Evolutionary conservation across 768 basidiomycete genomes (phyloP), one percentile per base, ranked within the genome.

Genomic region (Chalciporus sphaerocephalus): DNA sequence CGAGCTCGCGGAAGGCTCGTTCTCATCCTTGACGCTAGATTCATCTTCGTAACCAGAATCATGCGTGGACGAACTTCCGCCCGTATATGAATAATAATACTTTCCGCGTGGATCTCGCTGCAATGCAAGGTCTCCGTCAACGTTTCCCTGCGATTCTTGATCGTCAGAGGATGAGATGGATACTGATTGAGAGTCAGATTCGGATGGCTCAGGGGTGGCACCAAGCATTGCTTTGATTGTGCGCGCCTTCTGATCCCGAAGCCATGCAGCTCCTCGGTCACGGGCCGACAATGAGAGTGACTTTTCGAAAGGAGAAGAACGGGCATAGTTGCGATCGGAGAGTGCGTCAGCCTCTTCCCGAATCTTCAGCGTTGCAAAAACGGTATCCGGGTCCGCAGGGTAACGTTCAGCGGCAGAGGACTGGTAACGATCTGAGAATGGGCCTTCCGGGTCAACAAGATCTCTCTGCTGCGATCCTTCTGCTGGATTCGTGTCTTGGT

Each of bases 191-290:
- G 68, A 69, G 41, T 84, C 83, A 2, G 76, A 72, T 37, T 74
- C 74, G 2, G 83, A 84, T 11, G 80, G 77, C 33, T 74, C 80
- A 3, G 81, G 80, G 11, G 65, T 64, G 28, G 66, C 60, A 15
- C 84, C 85, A 6, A 85, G 67, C 70, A 79, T 79, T 16, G 75
- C 74, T 36, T 78, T 76, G 40, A 83, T 74, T 0, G 76, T 73
- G 11, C 87, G 77, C 24, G 79, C 74, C 40, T 80, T 87, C 63
- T 95, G 92, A 55, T 93, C 90, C 27, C 78, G 76, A 35, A 95
- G 63, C 92, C 92, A 94, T 21, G 84, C 79, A 6, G 79, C 80
- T 0, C 88, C 87, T 8, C 87, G 78, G 58, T 85, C 81, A 44
- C 74, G 74, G 6, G 75, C 74, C n/a, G 73, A 69, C 21, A 68